These are phyloP conservation scores for Vitis rotundifolia DNA, from an alignment of 164 flowering plant genomes.

Conservation along the genomic window DNA sequence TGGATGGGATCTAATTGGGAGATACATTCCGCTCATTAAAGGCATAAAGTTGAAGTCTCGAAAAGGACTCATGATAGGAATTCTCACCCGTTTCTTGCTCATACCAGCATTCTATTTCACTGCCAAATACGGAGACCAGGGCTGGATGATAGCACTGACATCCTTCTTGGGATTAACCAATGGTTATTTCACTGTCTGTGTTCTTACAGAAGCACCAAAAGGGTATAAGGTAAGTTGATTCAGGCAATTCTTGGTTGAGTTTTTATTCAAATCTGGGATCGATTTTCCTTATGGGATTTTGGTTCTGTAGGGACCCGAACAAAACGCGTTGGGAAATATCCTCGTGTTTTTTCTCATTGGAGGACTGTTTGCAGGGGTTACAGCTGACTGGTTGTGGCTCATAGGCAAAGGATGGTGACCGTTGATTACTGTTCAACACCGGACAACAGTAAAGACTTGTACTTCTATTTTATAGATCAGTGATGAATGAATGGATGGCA, in stretches of 20 bases:
- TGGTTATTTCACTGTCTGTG: slow-evolving; percentile 77
- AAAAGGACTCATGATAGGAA: slow-evolving; percentile 38
- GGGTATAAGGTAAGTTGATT: slow-evolving; percentile 57
- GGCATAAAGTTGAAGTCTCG: slow-evolving; percentile 48
- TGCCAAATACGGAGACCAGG: slow-evolving; percentile 71
- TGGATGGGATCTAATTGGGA: slow-evolving; percentile 65
- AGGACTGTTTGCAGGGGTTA: slow-evolving; percentile 58
- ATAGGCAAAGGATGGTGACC: slow-evolving; percentile 57
- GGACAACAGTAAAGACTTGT: not conserved
- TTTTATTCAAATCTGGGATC: no score
- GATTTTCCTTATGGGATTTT: not conserved
- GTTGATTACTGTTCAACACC: not conserved
- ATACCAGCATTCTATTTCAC: slow-evolving; percentile 84
- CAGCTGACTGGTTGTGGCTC: slow-evolving; percentile 63
- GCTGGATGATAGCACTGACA: slow-evolving; percentile 80
- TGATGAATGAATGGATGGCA: no score
- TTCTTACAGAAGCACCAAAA: slow-evolving; percentile 66
- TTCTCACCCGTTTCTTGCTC: slow-evolving; percentile 54
- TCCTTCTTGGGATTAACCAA: slow-evolving; percentile 62
- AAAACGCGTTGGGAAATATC: slow-evolving; percentile 71
- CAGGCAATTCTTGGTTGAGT: no score
- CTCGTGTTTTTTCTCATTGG: slow-evolving; percentile 50
- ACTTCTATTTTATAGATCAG: no score
- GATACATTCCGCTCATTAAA: slow-evolving; percentile 60
- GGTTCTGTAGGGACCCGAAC: slow-evolving; percentile 71